A percentile compares a stretch with the other conserved stretches of the same genome.
Conservation (phyloP, 2,329 filamentous ascomycete species). For the Diaporthe humulicola region DNA sequence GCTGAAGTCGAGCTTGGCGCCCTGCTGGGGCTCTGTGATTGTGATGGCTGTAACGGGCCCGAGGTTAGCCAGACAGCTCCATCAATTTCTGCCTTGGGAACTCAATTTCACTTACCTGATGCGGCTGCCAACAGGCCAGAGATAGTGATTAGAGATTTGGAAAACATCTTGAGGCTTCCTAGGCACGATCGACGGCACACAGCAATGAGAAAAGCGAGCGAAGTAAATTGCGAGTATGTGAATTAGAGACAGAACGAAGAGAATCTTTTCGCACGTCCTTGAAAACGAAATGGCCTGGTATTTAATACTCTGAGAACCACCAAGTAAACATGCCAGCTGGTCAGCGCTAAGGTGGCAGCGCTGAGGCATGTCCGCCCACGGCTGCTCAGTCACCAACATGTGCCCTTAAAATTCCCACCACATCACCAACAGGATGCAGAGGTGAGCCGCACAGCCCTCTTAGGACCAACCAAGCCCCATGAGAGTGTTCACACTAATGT, state of each 20-base stretch:
- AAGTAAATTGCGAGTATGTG: background rate
- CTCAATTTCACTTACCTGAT: background rate
- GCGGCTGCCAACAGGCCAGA: constrained; percentile 35
- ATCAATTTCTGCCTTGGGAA: no score
- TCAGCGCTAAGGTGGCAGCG: background rate
- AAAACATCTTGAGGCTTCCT: constrained; percentile 29
- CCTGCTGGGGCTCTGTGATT: constrained; percentile 50
- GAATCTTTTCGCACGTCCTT: background rate
- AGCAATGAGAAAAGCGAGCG: background rate
- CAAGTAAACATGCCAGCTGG: background rate
- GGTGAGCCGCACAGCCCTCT: constrained; percentile 1
- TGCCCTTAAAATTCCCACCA: background rate
- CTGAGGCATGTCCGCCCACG: background rate
- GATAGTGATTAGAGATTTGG: constrained; percentile 32
- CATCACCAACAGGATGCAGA: constrained; percentile 1
- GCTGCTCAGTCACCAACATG: background rate
- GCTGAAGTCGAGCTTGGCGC: constrained; percentile 52
- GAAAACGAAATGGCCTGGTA: background rate
- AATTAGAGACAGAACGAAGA: background rate
- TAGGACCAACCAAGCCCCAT: background rate
- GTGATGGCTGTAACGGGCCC: constrained; percentile 47
- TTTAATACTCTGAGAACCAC: background rate
- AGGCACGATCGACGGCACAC: background rate
- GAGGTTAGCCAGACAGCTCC: background rate
- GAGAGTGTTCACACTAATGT: background rate